phyloP scores from a whole-genome alignment of 371 early-diverging fungal genomes.

The Umbelopsis sp. region DNA sequence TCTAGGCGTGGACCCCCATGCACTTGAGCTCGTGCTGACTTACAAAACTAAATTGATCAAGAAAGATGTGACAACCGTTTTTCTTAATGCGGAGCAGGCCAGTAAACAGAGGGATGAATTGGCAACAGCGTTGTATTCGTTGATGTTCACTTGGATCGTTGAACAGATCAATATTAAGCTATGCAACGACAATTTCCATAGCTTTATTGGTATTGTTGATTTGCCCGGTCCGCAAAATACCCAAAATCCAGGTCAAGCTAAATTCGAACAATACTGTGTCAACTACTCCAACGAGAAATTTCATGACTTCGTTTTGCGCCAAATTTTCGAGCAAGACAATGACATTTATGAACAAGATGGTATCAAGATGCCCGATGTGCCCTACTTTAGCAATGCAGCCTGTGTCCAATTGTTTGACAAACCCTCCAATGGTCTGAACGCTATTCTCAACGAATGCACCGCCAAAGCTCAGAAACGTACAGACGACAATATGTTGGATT shows the following conservation, averaged over 20 bases:
- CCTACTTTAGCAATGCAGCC: constrained; percentile 55
- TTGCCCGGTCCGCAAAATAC: constrained; percentile 59
- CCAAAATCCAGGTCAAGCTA: constrained; percentile 34
- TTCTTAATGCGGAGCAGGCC: constrained; percentile 80
- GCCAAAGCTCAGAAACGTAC: constrained; percentile 38
- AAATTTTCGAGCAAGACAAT: constrained; percentile 65
- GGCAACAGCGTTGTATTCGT: constrained; percentile 77
- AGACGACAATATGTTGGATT: constrained; percentile 48
- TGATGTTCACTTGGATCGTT: constrained; percentile 86
- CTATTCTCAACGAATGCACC: constrained; percentile 57
- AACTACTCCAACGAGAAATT: constrained; percentile 88
- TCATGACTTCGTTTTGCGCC: constrained; percentile 66
- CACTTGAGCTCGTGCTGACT: constrained; percentile 83
- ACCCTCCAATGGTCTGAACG: constrained; percentile 57
- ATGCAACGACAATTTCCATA: constrained; percentile 62
- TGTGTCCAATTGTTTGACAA: constrained; percentile 58
- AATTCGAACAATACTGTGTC: constrained; percentile 77
- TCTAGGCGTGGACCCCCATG: constrained; percentile 80
- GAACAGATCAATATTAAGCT: constrained; percentile 86
- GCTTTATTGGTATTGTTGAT: constrained; percentile 77
- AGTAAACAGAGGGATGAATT: constrained; percentile 78
- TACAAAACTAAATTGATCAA: constrained; percentile 84
- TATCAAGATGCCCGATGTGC: constrained; percentile 44
- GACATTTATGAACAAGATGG: constrained; percentile 62
- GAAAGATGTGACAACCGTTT: constrained; percentile 85